These are phyloP conservation scores for Nyctanthes arbortristis DNA, from an alignment of 257 asterid genomes.

Conservation along the genomic window DNA sequence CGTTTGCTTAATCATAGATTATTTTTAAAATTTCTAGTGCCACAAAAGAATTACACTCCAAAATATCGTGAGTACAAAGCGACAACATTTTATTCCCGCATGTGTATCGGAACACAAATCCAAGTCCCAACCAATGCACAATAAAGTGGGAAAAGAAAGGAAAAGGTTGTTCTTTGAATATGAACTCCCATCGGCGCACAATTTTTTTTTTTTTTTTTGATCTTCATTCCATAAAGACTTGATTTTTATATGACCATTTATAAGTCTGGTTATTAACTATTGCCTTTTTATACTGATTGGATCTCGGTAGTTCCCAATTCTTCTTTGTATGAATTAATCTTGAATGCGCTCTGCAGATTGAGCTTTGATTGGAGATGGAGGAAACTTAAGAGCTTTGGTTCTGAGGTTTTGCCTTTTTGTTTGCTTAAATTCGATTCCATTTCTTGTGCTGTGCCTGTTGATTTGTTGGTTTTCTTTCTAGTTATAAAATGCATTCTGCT, in stretches of 20 bases:
- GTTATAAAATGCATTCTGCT: background rate
- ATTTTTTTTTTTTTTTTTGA: too few species aligned
- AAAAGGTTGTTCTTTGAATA: background rate
- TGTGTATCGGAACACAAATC: conserved; percentile 9
- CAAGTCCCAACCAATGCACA: background rate
- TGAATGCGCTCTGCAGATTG: conserved; percentile 24
- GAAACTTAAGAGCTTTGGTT: background rate
- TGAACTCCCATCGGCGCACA: background rate
- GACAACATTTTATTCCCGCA: conserved; percentile 21
- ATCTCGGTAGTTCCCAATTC: conserved; percentile 32
- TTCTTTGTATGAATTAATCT: conserved; percentile 18
- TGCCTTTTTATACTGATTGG: conserved; percentile 34
- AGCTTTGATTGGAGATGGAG: conserved; percentile 10
- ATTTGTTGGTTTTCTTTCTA: background rate
- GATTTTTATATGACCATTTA: background rate
- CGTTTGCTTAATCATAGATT: too few species aligned
- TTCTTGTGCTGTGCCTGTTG: conserved; percentile 25
- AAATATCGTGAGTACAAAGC: too few species aligned
- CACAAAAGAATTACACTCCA: too few species aligned
- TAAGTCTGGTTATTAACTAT: background rate
- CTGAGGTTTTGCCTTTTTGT: conserved; percentile 15
- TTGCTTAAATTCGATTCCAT: conserved; percentile 19
- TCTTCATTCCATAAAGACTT: conserved; percentile 17
- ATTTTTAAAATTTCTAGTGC: too few species aligned
- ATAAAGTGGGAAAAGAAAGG: background rate